Evolutionary conservation across 805 yeast species (phyloP), one percentile per base, ranked within the genome.

Genomic region (Metschnikowia hibisci): DNA sequence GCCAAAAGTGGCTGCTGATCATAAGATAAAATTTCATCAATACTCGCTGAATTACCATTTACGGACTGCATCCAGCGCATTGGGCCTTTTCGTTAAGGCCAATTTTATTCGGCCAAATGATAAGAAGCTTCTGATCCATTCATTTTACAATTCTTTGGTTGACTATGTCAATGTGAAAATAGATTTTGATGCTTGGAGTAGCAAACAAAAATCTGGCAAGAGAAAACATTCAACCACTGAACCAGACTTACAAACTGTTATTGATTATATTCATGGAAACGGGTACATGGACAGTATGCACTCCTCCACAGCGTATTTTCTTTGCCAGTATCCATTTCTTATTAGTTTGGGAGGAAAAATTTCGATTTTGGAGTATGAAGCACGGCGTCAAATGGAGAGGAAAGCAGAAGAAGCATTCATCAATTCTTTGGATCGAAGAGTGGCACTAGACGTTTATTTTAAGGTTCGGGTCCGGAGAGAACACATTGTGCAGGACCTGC

Each of bases 371-470:
- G 95, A 87, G 52, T 81, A 86, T 58, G 96, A 88, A 57, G 88
- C 91, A 0, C 76, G 80, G 48, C 63, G 83, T 36, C 83, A 78
- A 41, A 89, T 89, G 96, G 93, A 85, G 54, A 67, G 84, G 41
- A 82, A 84, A 54, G 96, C 96, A 0, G 96, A 88, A 54, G 91
- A 87, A 58, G 96, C 96, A 0, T 89, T 89, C 54, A 75, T 89
- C 32, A 78, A 76, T 41, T 82, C 96, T 0, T 56, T 88, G 25
- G 86, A 83, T 52, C 74, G 77, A 39, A 73, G 81, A 41, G 68
- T 73, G 14, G 77, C 78, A 0, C 63, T 82, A 28, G 87, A 84
- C 55, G 84, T 89, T 3, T 78, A 81, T 60, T 78, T 88, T 55
- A 74, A 76, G 44, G 73, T 91, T 4, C 69, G 72, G 30, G 84